phyloP scores from a whole-genome alignment of 768 basidiomycete species.

The Myochromella boudieri region DNA sequence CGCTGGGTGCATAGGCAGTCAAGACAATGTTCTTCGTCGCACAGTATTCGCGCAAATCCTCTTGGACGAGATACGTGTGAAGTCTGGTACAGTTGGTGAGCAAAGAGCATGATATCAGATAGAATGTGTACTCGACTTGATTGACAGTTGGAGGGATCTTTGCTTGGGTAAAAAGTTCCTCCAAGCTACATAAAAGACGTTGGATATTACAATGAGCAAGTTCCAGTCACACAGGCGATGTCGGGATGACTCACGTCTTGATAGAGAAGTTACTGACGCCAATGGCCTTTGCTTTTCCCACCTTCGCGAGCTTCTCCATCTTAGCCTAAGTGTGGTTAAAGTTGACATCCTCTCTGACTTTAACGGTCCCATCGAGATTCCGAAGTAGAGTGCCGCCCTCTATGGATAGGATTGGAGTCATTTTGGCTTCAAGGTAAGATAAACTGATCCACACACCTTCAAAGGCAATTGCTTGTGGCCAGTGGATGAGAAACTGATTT shows the following conservation, averaged over 20 bases:
- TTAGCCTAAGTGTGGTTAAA: constrained; percentile 50
- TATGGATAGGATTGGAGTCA: too few species aligned
- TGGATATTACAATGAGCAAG: not conserved
- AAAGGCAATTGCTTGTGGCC: constrained; percentile 39
- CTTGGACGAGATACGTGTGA: constrained; percentile 53
- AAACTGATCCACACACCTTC: constrained; percentile 21
- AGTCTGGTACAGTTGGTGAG: constrained; percentile 26
- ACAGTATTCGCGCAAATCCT: constrained; percentile 46
- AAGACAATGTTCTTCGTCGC: constrained; percentile 47
- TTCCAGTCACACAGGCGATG: too few species aligned
- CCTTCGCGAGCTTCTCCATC: constrained; percentile 48
- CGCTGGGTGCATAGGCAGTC: constrained; percentile 50
- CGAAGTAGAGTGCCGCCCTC: too few species aligned
- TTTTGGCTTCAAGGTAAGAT: too few species aligned
- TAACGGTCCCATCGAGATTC: constrained; percentile 35
- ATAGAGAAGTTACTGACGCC: constrained; percentile 63
- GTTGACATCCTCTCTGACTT: constrained; percentile 27
- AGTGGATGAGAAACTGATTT: constrained; percentile 50
- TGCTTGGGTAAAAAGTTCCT: constrained; percentile 38
- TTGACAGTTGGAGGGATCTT: constrained; percentile 47
- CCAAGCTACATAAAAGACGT: constrained; percentile 25
- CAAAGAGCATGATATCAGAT: not conserved
- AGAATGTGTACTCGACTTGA: constrained; percentile 41
- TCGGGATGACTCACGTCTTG: constrained; percentile 43
- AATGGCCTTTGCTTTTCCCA: constrained; percentile 48